Percentiles rank a stretch among this genome's conserved stretches.
These are phyloP conservation scores for Pleurotus tuoliensis DNA, from an alignment of 768 basidiomycete species.

Conservation along the genomic window DNA sequence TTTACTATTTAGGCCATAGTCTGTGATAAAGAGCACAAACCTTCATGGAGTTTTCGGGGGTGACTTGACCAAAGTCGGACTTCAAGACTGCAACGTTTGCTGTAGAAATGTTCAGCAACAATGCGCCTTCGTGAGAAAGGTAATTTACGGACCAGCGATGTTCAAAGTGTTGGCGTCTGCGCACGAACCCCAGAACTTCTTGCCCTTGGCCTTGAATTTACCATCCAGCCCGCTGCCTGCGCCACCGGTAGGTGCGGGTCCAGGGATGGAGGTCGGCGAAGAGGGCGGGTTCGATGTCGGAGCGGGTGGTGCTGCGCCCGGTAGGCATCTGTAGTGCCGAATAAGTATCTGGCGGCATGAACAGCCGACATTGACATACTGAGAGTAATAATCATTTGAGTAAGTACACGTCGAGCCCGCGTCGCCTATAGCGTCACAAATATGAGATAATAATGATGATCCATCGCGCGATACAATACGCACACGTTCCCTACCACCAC, in stretches of 20 bases:
- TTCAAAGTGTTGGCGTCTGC: conserved; percentile 26
- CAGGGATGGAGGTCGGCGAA: neutral
- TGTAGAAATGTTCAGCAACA: conserved; percentile 7
- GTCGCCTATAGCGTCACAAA: conserved; percentile 16
- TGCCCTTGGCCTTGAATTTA: conserved; percentile 27
- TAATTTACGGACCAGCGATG: conserved; percentile 25
- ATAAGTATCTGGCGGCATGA: neutral
- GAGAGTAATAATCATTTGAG: conserved; percentile 27
- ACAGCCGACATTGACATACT: conserved; percentile 16
- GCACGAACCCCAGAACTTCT: conserved; percentile 32
- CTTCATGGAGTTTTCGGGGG: conserved; percentile 44
- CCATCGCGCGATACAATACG: neutral
- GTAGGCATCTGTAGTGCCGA: conserved; percentile 2
- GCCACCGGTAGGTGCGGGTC: conserved; percentile 9
- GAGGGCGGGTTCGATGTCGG: conserved; percentile 7
- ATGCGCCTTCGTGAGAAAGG: too few relatives aligned
- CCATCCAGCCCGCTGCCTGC: conserved; percentile 21
- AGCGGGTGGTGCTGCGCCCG: conserved; percentile 3
- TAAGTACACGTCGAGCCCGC: conserved; percentile 24
- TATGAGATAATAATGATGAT: neutral
- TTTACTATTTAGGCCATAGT: neutral
- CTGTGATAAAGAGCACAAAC: conserved; percentile 12
- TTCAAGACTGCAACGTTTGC: conserved; percentile 31
- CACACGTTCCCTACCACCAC: conserved; percentile 11
- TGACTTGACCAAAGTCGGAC: conserved; percentile 37